Evolutionary conservation across 305 asterid genomes (phyloP), one percentile per base, ranked within the genome.

Genomic region (Ajuga reptans): DNA sequence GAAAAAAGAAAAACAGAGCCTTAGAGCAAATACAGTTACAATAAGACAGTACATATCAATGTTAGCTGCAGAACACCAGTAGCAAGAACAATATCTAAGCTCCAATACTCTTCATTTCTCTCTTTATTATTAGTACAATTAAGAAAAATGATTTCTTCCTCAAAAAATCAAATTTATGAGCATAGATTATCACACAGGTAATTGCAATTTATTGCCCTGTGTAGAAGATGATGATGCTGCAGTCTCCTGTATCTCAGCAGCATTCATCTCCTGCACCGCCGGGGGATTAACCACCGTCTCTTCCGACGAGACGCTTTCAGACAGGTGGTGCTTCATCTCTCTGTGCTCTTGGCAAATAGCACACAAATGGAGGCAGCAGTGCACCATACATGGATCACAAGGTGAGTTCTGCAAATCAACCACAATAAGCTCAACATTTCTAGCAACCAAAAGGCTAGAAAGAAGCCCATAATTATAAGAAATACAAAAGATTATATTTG

Each of bases 281-380:
- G 97, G 97, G 4, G 97, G 93, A 9, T 81, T 71, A 68, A 82
- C 49, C 11, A 83, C 74, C 0, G 93, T 86, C 54, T 68, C 36
- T 16, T 79, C 72, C 1, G 78, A 33, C 3, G 72, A n/a, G 9
- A 0, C n/a, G 55, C 70, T 62, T 5, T 83, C 86, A 5, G 77
- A 66, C 7, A 90, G 66, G 71, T 79, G 92, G 37, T 71, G 76
- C 70, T 69, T 85, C 85, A 83, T 78, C 80, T 90, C 95, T 72
- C 97, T 77, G 21, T 86, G 81, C 80, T 90, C 97, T 51, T 90
- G 97, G 58, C 97, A 90, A 54, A 88, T 72, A 8, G 97, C 97
- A 82, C 97, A 88, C 97, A 91, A 86, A 64, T 90, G 95, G 16
- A 88, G 78, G 75, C 91, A 85, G 65, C 92, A 87, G 61, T 88